Conservation (phyloP, 108 stramenopile species). For the Skeletonema marinoi region DNA sequence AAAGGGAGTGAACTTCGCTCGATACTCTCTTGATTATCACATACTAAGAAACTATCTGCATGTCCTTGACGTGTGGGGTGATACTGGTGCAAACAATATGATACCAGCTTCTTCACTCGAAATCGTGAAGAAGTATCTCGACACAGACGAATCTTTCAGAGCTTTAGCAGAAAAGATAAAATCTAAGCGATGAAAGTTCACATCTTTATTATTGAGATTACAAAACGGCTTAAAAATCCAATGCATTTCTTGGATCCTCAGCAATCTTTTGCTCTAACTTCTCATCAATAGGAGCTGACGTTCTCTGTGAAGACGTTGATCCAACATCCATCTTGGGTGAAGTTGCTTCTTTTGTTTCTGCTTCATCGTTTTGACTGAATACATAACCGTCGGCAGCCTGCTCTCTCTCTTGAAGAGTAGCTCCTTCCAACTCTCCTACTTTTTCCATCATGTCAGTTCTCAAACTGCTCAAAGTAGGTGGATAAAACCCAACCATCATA, state of each 20-base stretch:
- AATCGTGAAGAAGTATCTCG: constrained; percentile 63
- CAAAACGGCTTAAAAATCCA: constrained; percentile 28
- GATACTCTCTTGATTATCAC: constrained; percentile 84
- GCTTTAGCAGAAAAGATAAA: constrained; percentile 15
- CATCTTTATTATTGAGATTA: neutral
- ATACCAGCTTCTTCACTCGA: constrained; percentile 59
- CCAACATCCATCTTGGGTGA: constrained; percentile 1
- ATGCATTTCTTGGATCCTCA: constrained; percentile 49
- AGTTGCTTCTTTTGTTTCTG: constrained; percentile 3
- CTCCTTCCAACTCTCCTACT: constrained; percentile 70
- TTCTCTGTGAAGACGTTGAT: neutral
- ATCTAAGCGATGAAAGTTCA: constrained; percentile 13
- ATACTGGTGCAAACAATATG: constrained; percentile 26
- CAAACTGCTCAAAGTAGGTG: constrained; percentile 75
- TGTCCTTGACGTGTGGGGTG: constrained; percentile 60
- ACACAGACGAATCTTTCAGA: constrained; percentile 45
- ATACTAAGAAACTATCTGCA: constrained; percentile 80
- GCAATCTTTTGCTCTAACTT: constrained; percentile 26
- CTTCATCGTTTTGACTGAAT: constrained; percentile 5
- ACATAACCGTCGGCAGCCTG: constrained; percentile 37
- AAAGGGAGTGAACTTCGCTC: constrained; percentile 78
- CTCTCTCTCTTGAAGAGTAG: constrained; percentile 38
- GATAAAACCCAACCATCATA: constrained; percentile 75
- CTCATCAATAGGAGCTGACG: constrained; percentile 24
- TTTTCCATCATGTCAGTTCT: constrained; percentile 81